Base-by-base conservation (phyloP, 345 rosid genomes). In the Populus ilicifolia region DNA sequence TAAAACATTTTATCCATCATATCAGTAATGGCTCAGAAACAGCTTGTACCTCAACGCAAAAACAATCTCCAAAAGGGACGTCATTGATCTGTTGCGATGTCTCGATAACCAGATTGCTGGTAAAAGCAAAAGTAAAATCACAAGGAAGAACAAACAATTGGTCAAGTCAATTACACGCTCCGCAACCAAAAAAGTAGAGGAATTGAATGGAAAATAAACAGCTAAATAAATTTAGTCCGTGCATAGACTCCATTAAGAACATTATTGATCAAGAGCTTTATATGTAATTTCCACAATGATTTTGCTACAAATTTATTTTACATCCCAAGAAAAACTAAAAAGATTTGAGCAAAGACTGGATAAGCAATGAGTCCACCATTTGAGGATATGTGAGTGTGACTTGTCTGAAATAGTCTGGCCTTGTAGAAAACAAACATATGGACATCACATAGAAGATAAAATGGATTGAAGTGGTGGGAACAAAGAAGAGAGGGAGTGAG, bases 1-100 rank as follows among this genome's bases (percentile, higher is more conserved):
- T 5, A 35, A 65, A 23, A 48, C 36, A 12, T 52, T 43, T 18
- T 6, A 33, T n/a, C 17, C 41, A 13, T 29, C 0, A 29, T 38
- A 8, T 23, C 36, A 5, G 63, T 13, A 70, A 48, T 59, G 29
- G 43, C 54, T 62, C 38, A 63, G 69, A 39, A 66, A 62, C 69
- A 80, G 70, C 59, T n/a, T 73, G 36, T 93, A 96, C 99, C 99
- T 96, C 89, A 56, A 96, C 97, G 1, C 80, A 83, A 81, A 96
- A 96, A 82, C 90, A 88, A 89, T 96, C 99, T 81, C 90, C 99
- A 81, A 86, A 92, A 61, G 94, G 97, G 39, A 93, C 96, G 36
- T 96, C 97, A 63, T 33, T 90, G 83, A 96, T 83, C 83, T 88
- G 94, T 85, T 96, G 96, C 67, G 98, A 90, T 78, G 92, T 89